Percentiles rank a stretch among this genome's conserved stretches.
Evolutionary conservation across 768 basidiomycete species (phyloP).

Genomic region (Lanmaoa rubissima): DNA sequence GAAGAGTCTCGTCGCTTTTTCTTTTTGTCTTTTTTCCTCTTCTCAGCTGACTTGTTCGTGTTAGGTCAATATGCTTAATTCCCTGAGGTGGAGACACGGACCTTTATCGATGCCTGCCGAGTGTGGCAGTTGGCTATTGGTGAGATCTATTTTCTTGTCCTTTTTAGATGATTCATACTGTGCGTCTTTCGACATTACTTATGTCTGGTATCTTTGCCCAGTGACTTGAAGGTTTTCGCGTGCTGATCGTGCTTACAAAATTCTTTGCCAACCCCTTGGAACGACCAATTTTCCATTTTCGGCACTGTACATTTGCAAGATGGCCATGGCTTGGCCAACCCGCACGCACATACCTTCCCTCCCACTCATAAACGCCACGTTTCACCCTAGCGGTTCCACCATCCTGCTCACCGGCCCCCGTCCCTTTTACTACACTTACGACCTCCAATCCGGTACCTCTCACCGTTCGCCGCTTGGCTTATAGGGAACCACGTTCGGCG

Average conservation of each 20-base stretch:
- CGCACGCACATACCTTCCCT: constrained; percentile 85
- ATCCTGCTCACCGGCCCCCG: constrained; percentile 84
- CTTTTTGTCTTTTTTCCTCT: constrained; percentile 41
- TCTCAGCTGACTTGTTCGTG: constrained; percentile 16
- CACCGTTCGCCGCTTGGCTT: constrained; percentile 63
- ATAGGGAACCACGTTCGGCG: constrained; percentile 71
- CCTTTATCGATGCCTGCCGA: constrained; percentile 16
- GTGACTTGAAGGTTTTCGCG: too few relatives aligned
- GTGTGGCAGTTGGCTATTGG: neutral
- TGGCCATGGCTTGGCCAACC: constrained; percentile 92
- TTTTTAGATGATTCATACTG: neutral
- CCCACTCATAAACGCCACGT: constrained; percentile 71
- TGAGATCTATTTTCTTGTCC: neutral
- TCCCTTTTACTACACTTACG: constrained; percentile 92
- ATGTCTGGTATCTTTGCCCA: neutral
- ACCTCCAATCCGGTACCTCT: constrained; percentile 76
- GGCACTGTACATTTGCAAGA: too few relatives aligned
- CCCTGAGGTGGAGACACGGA: constrained; percentile 3
- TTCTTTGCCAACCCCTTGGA: too few relatives aligned
- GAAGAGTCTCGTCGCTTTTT: constrained; percentile 31
- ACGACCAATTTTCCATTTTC: too few relatives aligned
- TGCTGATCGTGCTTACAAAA: too few relatives aligned
- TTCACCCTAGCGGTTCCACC: constrained; percentile 85
- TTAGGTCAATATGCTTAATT: constrained; percentile 8
- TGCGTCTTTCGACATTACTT: constrained; percentile 4